Base-by-base conservation (phyloP, 2,329 filamentous ascomycete species). In the Ophiostoma perfectum region DNA sequence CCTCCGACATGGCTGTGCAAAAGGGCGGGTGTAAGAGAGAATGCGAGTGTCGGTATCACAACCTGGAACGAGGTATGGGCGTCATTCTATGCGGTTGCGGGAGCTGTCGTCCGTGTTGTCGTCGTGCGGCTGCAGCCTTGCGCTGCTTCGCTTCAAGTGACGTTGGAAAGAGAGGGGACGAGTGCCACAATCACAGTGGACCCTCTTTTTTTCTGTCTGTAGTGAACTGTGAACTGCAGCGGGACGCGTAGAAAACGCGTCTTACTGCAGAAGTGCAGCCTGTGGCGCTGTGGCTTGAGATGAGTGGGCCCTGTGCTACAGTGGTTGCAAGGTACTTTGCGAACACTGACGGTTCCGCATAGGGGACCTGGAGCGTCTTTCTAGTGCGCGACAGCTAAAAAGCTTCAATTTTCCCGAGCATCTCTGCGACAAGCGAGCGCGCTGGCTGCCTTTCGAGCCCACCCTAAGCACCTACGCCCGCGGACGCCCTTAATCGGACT, bases 241-340 rank as follows among this genome's bases (percentile, higher is more conserved):
- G 58, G 45, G 62, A 69, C 68, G 65, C 68, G 68, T 69, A 58
- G 36, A 64, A 65, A 65, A 66, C 68, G 68, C 65, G 65, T 69
- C 60, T n/a, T 41, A 41, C 65, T 62, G 41, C 58, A 39, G 65
- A 41, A 47, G 45, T 41, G 41, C 58, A n/a, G 16, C 8, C 38
- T 66, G 65, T 66, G 65, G 65, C 65, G 47, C 49, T 14, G 16
- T 52, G 55, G 42, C 42, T 27, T 38, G 41, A 27, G 41, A 7
- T 45, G 9, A 41, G 58, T 41, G 58, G 58, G 14, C 18, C 27
- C 38, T 36, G 18, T 11, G 14, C 42, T 36, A 55, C 27, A 55
- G 49, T 27, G 49, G 18, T 18, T 18, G 27, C 27, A 27, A 27
- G 27, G 27, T 27, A 27, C 27, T 27, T 27, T 27, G n/a, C 42